Evolutionary conservation across 2,329 filamentous ascomycete species (phyloP).

Genomic region (Alternaria triticimaculans): DNA sequence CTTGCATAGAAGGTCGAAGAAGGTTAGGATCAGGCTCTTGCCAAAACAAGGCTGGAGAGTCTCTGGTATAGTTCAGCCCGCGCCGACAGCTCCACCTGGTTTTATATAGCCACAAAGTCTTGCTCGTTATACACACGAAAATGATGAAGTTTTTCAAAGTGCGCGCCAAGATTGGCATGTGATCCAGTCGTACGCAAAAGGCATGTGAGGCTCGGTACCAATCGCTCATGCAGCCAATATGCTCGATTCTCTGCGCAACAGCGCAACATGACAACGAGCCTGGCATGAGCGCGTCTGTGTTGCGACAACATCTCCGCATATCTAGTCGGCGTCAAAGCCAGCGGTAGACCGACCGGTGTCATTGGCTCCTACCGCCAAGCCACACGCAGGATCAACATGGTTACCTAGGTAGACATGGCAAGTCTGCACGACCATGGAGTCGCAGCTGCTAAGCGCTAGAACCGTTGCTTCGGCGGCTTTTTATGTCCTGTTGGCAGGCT

Average conservation of each 20-base stretch:
- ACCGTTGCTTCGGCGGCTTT: too few relatives aligned
- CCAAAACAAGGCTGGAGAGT: slow-evolving; percentile 29
- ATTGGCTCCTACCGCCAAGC: neutral
- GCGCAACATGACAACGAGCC: neutral
- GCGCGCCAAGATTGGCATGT: too few relatives aligned
- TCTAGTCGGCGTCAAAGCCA: neutral
- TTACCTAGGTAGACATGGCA: neutral
- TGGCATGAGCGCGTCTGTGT: neutral
- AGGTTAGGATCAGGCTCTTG: slow-evolving; percentile 16
- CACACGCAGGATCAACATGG: neutral
- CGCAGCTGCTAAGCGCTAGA: neutral
- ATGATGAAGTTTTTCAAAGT: too few relatives aligned
- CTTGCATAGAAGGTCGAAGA: neutral
- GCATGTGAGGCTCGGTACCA: neutral
- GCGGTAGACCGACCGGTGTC: neutral
- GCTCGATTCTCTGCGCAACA: too few relatives aligned
- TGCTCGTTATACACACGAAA: neutral
- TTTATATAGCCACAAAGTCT: neutral
- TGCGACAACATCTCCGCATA: neutral
- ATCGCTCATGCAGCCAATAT: neutral
- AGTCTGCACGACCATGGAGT: neutral
- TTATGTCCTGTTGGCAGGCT: too few relatives aligned
- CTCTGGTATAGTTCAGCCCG: slow-evolving; percentile 12
- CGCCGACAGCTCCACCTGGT: neutral
- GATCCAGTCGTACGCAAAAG: too few relatives aligned